A percentile compares a stretch with the other conserved stretches of the same genome.
These are phyloP conservation scores for Akanthomyces dipterigenus DNA, from an alignment of 2,329 filamentous ascomycete genomes.

Conservation along the genomic window DNA sequence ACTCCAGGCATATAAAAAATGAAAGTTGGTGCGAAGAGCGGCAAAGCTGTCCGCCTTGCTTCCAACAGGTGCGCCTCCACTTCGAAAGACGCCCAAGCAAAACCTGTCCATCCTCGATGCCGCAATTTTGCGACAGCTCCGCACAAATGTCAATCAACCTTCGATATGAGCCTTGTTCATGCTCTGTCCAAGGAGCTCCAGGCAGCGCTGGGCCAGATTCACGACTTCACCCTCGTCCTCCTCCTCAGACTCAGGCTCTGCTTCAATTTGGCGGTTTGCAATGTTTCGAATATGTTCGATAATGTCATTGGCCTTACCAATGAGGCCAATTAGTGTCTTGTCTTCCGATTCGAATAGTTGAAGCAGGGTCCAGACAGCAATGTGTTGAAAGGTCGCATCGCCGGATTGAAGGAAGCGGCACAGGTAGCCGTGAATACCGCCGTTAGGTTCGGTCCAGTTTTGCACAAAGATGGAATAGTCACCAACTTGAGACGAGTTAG, in stretches of 20 bases:
- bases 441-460: conserved; percentile 87
- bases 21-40: conserved; percentile 1
- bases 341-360: conserved; percentile 96
- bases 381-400: conserved; percentile 97
- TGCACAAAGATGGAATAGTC: conserved; percentile 95
- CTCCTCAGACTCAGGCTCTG: conserved; percentile 78
- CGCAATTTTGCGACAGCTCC: background rate
- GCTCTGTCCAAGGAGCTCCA: conserved; percentile 75
- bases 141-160: conserved; percentile 42
- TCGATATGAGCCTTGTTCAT: conserved; percentile 77
- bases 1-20: conserved; percentile 9
- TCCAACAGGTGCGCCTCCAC: background rate
- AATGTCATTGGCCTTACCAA: conserved; percentile 84
- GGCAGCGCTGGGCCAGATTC: conserved; percentile 78
- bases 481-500: conserved; percentile 55
- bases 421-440: conserved; percentile 92
- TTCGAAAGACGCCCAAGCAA: background rate
- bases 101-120: background rate
- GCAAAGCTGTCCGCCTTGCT: background rate
- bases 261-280: conserved; percentile 80
- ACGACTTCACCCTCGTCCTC: conserved; percentile 92
- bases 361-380: conserved; percentile 95
- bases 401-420: conserved; percentile 88
- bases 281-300: conserved; percentile 89
- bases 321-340: conserved; percentile 76